Base-by-base conservation (phyloP, 2,329 filamentous ascomycete genomes). In the Talaromyces sp. region DNA sequence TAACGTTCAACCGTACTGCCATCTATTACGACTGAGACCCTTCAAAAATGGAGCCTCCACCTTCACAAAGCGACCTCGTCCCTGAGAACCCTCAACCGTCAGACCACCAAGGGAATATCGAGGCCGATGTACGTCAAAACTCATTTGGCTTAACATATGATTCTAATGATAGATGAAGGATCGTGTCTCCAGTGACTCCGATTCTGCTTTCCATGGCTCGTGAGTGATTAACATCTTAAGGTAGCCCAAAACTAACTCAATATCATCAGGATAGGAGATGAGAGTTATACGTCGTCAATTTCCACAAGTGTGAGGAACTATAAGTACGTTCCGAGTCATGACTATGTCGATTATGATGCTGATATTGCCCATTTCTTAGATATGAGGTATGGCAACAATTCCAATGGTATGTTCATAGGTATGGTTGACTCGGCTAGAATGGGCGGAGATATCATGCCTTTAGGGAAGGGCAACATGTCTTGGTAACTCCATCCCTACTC, bases 391-490 rank as follows among this genome's bases (percentile, higher is more conserved):
- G 25, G 2, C 33, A 25, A 2, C 25, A 9, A 8, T 6, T n/a
- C 37, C 31, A 28, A n/a, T 5, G 18, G 14, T 18, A 35, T 25
- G 4, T 46, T 54, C 28, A 35, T n/a, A n/a, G n/a, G n/a, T n/a
- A 35, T 12, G 7, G 8, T n/a, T 35, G 5, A 57, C 2, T 42
- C 33, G 1, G 12, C 12, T 39, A 72, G 65, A 72, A 72, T 66
- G 71, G 71, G 3, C 69, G 71, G 37, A 63, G 71, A 46, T 72
- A 71, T 64, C 69, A 71, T 61, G 67, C 64, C 52, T 71, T 68
- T 60, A 64, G 60, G 39, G 65, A 66, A 59, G 69, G 69, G 2
- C 40, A 57, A 16, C 67, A 71, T 64, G n/a, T 66, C 11, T 60
- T 68, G 35, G 65, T 66, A 56, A 52, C 58, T 56, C 31, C 5